These are phyloP conservation scores for Tripidium arundinaceum DNA, from an alignment of 202 grass and related monocot species.

Conservation along the genomic window DNA sequence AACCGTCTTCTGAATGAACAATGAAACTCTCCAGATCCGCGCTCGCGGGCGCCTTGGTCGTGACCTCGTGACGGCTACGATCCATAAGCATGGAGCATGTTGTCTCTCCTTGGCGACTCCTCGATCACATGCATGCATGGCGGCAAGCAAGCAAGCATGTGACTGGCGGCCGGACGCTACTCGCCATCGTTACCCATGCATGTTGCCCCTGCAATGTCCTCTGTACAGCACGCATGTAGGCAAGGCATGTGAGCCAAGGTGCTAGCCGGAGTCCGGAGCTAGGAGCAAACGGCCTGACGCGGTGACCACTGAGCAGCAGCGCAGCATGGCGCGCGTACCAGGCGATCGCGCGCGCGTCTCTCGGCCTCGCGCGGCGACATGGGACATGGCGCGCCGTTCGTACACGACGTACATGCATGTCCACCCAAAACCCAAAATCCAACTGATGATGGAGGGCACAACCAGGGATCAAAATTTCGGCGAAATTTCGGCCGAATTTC, in stretches of 20 bases:
- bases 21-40: neutral
- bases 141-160: neutral
- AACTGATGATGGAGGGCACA: no score
- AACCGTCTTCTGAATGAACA: neutral
- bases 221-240: neutral
- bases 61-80: no score
- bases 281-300: neutral
- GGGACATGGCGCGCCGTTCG: neutral
- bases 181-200: conserved; percentile 1
- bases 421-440: no score
- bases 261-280: neutral
- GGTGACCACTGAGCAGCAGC: neutral
- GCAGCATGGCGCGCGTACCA: neutral
- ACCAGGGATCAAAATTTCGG: no score
- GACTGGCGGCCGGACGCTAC: neutral
- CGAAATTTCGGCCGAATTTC: no score
- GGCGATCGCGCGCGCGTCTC: neutral
- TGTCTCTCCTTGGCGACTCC: neutral
- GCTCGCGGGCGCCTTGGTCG: no score
- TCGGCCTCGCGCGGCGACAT: neutral
- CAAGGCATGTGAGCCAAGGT: neutral
- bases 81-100: neutral
- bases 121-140: neutral
- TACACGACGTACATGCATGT: neutral
- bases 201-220: neutral